These are phyloP conservation scores for Aquanectria penicillioides DNA, from an alignment of 2,329 filamentous ascomycete species.

Conservation along the genomic window DNA sequence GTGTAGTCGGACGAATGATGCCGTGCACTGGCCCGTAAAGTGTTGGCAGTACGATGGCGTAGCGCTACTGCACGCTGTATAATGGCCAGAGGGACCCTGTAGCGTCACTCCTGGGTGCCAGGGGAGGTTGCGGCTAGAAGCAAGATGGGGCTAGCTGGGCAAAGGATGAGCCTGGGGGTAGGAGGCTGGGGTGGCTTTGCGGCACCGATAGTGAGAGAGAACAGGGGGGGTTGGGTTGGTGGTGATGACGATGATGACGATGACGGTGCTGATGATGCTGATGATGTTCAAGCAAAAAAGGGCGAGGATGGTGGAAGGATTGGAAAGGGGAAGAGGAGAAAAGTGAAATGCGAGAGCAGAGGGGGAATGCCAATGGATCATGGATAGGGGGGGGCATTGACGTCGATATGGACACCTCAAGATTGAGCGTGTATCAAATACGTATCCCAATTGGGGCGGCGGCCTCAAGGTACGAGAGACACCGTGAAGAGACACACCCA, in stretches of 20 bases:
- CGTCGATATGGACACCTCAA: background rate
- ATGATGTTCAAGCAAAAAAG: background rate
- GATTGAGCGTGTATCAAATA: slow-evolving; percentile 4
- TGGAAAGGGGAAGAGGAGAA: background rate
- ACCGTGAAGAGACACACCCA: background rate
- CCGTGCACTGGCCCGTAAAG: slow-evolving; percentile 10
- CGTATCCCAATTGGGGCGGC: background rate
- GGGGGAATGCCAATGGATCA: background rate
- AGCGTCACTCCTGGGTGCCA: background rate
- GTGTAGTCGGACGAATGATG: background rate
- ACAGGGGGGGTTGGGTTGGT: background rate
- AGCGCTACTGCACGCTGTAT: slow-evolving; percentile 11
- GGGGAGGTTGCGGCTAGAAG: background rate
- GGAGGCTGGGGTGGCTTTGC: slow-evolving; percentile 5
- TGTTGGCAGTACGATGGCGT: slow-evolving; percentile 20
- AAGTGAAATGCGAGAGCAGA: background rate
- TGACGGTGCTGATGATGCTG: background rate
- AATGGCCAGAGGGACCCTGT: background rate
- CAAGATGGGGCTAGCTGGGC: background rate
- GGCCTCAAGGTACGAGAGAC: slow-evolving; percentile 1
- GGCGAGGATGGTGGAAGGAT: background rate
- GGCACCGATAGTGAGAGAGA: background rate
- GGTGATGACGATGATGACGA: background rate
- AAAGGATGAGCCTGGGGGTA: background rate
- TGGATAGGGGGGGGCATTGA: slow-evolving; percentile 1